Evolutionary conservation across 768 basidiomycete species (phyloP), one percentile per base, ranked within the genome.

Genomic region (Tricholoma furcatifolium): DNA sequence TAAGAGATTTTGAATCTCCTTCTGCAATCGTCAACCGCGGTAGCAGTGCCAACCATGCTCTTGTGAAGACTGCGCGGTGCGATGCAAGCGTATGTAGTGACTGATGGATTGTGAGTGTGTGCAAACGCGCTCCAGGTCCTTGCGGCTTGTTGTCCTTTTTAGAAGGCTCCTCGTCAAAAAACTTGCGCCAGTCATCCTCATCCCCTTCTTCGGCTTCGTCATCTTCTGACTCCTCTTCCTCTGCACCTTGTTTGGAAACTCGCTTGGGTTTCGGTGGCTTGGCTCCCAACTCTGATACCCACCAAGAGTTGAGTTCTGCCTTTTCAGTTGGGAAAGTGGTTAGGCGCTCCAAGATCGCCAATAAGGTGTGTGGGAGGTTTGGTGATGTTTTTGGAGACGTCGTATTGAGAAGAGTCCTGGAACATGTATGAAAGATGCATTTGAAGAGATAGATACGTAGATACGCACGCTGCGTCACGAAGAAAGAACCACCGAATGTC

Each of bases 401-500:
- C 30, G 67, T 62, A 40, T 68, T 62, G 34, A 76, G 54, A 53
- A 71, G 51, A 41, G 68, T 66, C 21, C 71, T 72, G 51, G 8
- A 54, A 20, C 40, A 23, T 47, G 11, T 42, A 24, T 12, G 50
- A 45, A 20, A n/a, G 38, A 6, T 49, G 40, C 24, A 18, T 27
- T n/a, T 18, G 14, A 12, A 18, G 38, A 35, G 51, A 43, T 18
- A n/a, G 48, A 20, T 17, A 31, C n/a, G 14, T 14, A 43, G 23
- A 44, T 6, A 72, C 80, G 53, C 67, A 88, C 91, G 76, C 80
- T 50, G 88, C 76, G 62, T 93, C 89, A 39, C 87, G 80, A 31
- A 96, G 77, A 73, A 93, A 93, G 72, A 88, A 91, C 89, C 89
- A 95, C 53, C 93, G 81, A 30, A 95, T 73, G 61, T 96, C 93